Base-by-base conservation (phyloP, 2,329 filamentous ascomycete species). In the Phoma sp. region DNA sequence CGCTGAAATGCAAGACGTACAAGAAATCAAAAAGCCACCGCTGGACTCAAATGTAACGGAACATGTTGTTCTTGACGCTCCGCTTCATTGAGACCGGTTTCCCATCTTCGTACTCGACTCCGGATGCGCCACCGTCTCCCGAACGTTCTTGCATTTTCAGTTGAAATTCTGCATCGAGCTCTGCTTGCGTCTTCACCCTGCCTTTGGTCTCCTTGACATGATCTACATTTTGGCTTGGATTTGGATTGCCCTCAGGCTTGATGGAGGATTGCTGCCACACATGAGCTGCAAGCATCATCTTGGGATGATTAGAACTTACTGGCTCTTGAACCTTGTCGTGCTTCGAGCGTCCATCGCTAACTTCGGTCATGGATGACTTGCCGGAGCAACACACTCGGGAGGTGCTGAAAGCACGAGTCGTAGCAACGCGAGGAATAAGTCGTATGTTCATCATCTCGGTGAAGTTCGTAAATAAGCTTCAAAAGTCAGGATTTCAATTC, bases 41-140 rank as follows among this genome's bases (percentile, higher is more conserved):
- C n/a, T 5, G 5, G 23, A 21, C 17, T 60, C 53, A 69, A 17
- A 91, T 90, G 55, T 88, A 83, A 14, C 88, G 79, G 70, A 92
- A 92, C 88, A 92, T 92, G 64, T 92, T 92, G 46, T 87, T 84
- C 70, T 83, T 87, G 10, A 93, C 90, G 29, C 87, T 83, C 42
- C 89, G 79, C 75, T 91, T 92, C 82, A 93, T 87, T 0, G 87
- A 80, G 5, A 85, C 85, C 0, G 90, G 85, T 69, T 87, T 83
- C 0, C 90, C 90, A 62, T 91, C 83, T 71, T 93, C 90, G 56
- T 90, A 88, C 72, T 92, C 89, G 4, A 93, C 77, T 1, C 89
- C 90, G 3, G 88, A 80, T 21, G 83, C 83, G 7, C 90, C 89
- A 4, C 89, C 89, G 34, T 87, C 89, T 0, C 90, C 89, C 0